Percentiles rank a stretch among this genome's conserved stretches.
Evolutionary conservation across 495 filamentous ascomycete genomes (phyloP).

Genomic region (Tuber microsphaerosporum): DNA sequence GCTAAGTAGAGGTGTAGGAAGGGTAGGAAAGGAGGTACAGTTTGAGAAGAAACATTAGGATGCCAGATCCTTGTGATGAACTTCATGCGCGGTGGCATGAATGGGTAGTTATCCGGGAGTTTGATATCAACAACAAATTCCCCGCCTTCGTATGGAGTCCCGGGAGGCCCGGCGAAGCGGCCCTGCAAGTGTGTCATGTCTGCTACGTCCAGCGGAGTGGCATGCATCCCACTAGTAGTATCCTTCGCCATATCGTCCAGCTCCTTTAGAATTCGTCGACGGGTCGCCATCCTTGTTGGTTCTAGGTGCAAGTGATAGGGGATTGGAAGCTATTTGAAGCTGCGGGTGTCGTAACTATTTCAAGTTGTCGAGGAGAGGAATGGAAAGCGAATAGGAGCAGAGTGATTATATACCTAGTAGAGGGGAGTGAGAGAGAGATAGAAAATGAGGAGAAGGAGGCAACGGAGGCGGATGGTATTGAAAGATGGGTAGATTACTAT

Average conservation of each 20-base stretch:
- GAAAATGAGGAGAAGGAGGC: not conserved
- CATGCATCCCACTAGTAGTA: conserved; percentile 63
- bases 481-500: not conserved
- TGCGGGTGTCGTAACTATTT: not conserved
- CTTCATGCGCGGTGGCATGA: conserved; percentile 84
- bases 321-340: not conserved
- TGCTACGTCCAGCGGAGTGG: conserved; percentile 54
- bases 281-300: conserved; percentile 58
- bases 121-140: conserved; percentile 74
- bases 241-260: conserved; percentile 78
- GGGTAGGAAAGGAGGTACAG: conserved; percentile 53
- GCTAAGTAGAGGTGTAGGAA: not conserved
- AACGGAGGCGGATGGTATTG: not conserved
- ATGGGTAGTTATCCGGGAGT: conserved; percentile 86
- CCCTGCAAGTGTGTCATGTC: conserved; percentile 82
- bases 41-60: conserved; percentile 92
- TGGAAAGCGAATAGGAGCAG: not conserved
- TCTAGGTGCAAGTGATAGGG: not conserved
- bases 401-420: not conserved
- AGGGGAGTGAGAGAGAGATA: not conserved
- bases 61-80: conserved; percentile 97
- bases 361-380: not conserved
- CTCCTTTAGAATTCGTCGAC: conserved; percentile 87
- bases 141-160: conserved; percentile 89
- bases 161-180: conserved; percentile 77